Conservation (phyloP, 1,284 basidiomycete genomes). For the Puccinia hordei region DNA sequence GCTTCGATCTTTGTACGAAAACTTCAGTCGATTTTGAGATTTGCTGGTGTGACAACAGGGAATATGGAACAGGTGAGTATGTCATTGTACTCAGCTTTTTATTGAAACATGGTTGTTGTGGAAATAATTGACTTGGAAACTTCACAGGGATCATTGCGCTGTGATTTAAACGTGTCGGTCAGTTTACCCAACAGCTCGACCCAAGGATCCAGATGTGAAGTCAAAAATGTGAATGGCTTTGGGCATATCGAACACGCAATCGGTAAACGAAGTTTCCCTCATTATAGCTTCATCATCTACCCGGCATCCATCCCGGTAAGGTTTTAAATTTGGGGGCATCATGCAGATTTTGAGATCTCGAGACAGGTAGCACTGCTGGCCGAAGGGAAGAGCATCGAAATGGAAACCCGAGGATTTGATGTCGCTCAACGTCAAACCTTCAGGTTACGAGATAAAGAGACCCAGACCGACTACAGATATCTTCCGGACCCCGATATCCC, state of each 20-base stretch:
- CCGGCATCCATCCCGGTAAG: neutral
- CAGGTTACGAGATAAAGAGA: constrained; percentile 82
- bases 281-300: neutral
- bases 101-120: constrained; percentile 10
- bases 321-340: neutral
- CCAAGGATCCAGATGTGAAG: constrained; percentile 85
- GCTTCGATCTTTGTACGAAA: constrained; percentile 84
- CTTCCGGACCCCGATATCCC: constrained; percentile 97
- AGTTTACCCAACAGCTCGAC: constrained; percentile 58
- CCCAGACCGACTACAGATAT: constrained; percentile 92
- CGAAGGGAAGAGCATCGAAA: constrained; percentile 64
- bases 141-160: constrained; percentile 80
- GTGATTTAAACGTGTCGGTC: constrained; percentile 94
- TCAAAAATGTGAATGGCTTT: constrained; percentile 95
- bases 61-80: constrained; percentile 88
- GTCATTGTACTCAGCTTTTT: neutral
- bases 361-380: constrained; percentile 71
- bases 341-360: constrained; percentile 66
- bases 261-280: constrained; percentile 63
- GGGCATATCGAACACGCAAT: constrained; percentile 84
- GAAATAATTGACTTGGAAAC: neutral
- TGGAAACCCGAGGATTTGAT: constrained; percentile 91
- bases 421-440: constrained; percentile 80
- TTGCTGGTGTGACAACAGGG: constrained; percentile 84
- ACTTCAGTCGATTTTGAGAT: constrained; percentile 77